Evolutionary conservation across 176 grass and related monocot species (phyloP).

Genomic region (Eremochloa ophiuroides): DNA sequence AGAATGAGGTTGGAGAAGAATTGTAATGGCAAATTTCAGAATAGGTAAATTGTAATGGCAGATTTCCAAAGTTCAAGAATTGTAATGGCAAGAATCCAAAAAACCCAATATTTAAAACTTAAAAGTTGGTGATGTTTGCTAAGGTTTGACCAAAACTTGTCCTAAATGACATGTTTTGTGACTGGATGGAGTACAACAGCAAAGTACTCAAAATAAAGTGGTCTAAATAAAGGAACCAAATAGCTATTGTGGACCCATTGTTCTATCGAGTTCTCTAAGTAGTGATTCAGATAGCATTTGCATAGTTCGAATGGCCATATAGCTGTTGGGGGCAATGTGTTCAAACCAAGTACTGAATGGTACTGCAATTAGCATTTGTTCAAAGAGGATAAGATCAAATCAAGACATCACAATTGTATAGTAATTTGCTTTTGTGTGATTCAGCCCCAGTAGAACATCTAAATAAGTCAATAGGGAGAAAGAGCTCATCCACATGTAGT

Average conservation of each 20-base stretch:
- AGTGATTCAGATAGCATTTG: background rate
- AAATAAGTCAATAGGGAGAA: background rate
- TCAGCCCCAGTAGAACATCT: background rate
- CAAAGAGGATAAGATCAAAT: constrained; percentile 6
- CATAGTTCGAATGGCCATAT: constrained; percentile 7
- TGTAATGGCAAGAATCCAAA: too few species aligned
- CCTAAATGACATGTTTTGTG: background rate
- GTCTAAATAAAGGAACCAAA: background rate
- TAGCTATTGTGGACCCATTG: background rate
- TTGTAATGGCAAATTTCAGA: too few species aligned
- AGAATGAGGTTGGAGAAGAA: too few species aligned
- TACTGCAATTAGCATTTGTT: background rate
- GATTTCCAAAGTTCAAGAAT: too few species aligned
- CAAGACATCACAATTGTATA: background rate
- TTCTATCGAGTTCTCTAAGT: background rate
- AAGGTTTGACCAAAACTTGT: background rate
- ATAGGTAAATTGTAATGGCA: too few species aligned
- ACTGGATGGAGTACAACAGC: background rate
- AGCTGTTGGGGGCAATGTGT: background rate
- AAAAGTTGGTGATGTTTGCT: background rate
- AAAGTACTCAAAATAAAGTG: constrained; percentile 14
- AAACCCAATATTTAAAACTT: too few species aligned
- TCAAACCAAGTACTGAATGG: constrained; percentile 1
- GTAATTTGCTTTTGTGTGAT: background rate
- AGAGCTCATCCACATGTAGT: background rate